Evolutionary conservation across 2,329 filamentous ascomycete genomes (phyloP), one percentile per base, ranked within the genome.

Genomic region (Talaromyces albobiverticillius): DNA sequence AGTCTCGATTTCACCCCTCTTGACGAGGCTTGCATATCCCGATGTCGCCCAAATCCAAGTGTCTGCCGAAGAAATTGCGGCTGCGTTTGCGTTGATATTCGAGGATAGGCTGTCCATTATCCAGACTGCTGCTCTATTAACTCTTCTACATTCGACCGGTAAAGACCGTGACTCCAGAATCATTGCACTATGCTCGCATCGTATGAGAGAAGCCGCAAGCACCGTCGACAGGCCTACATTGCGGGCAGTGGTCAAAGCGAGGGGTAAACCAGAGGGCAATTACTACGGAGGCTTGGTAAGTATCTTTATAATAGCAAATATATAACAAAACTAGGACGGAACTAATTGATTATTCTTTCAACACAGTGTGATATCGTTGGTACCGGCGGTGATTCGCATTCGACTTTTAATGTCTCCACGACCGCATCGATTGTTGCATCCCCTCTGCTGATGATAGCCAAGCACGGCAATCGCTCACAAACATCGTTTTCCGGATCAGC

Each of bases 401-500:
- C 95, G 72, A 99, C 94, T 31, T 99, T 96, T 84, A 99, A 99
- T 72, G 93, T 99, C 69, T 94, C 88, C 63, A 99, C 94, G 4
- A 96, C 94, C 6, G 85, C 94, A 2, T 96, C 91, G 16, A 96
- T 99, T 67, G 79, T 99, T 46, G 90, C 90, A 45, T 95, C 91
- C 5, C 85, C 91, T 4, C 78, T 95, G 25, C 82, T 99, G 32
- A 81, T 95, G 64, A 81, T 96, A 54, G 90, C 89, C 61, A 99
- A 99, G 76, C 94, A 99, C 75, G 94, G 94, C 60, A 99, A 99
- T 78, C 87, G 88, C 61, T 92, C 94, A 40, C 94, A 91, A 52
- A 97, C 94, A 3, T 96, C 92, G 52, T 92, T 94, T 67, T 97
- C 93, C 3, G 94, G 94, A 50, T 96, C 92, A 41, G 94, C 94